A percentile compares a stretch with the other conserved stretches of the same genome.
phyloP scores from a whole-genome alignment of 2,329 filamentous ascomycete genomes.

The Cytospora mali region DNA sequence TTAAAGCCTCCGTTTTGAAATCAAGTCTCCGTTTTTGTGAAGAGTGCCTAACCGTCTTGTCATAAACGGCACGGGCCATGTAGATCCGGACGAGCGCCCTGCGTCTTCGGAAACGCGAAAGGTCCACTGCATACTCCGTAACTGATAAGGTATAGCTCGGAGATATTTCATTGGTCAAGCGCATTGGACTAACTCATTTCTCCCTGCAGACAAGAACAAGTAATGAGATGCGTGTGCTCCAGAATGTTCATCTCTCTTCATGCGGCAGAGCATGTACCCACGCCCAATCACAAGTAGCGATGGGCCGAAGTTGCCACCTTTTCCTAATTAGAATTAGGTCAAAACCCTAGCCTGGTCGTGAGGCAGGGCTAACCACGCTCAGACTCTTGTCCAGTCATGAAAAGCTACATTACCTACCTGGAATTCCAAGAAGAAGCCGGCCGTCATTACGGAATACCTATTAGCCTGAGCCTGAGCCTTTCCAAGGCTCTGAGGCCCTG shows the following conservation, averaged over 20 bases:
- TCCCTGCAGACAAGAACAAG: not conserved
- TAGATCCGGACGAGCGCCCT: not conserved
- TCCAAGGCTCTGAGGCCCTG: no score
- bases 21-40: not conserved
- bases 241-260: not conserved
- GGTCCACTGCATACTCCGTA: no score
- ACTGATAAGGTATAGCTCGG: not conserved
- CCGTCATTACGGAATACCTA: not conserved
- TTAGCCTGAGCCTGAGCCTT: no score
- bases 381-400: not conserved
- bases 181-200: not conserved
- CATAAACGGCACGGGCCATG: not conserved
- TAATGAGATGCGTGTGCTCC: not conserved
- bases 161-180: not conserved
- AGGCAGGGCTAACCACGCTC: conserved; percentile 1
- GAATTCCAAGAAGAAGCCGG: not conserved
- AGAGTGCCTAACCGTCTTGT: not conserved
- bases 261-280: not conserved
- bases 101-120: not conserved
- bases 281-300: not conserved
- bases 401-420: not conserved
- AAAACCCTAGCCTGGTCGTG: not conserved
- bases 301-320: not conserved
- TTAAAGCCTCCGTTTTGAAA: not conserved
- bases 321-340: not conserved